Evolutionary conservation across 805 yeast genomes (phyloP).

Genomic region (Lipomyces chichibuensis): DNA sequence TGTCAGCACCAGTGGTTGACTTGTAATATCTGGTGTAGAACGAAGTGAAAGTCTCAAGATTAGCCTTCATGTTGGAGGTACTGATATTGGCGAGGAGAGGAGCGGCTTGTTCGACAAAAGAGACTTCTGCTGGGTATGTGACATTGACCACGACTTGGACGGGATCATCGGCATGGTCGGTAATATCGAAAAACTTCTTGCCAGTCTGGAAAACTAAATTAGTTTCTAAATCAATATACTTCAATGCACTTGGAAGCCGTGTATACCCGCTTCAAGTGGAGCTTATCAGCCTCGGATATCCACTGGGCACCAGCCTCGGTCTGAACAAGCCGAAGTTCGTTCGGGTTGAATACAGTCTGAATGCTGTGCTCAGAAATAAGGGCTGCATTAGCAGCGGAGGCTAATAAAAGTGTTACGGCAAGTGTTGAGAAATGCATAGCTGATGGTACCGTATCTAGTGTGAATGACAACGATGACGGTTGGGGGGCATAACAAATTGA

Average conservation of each 20-base stretch:
- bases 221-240: neutral
- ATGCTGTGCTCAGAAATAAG: slow-evolving; percentile 26
- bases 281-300: slow-evolving; percentile 51
- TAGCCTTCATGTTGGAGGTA: slow-evolving; percentile 52
- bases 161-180: slow-evolving; percentile 13
- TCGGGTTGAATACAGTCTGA: slow-evolving; percentile 26
- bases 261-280: slow-evolving; percentile 46
- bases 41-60: slow-evolving; percentile 64
- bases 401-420: slow-evolving; percentile 8
- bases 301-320: slow-evolving; percentile 33
- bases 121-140: slow-evolving; percentile 56
- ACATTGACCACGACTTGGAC: slow-evolving; percentile 41
- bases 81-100: slow-evolving; percentile 52
- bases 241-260: neutral
- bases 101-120: slow-evolving; percentile 48
- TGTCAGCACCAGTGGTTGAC: slow-evolving; percentile 66
- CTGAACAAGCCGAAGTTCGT: slow-evolving; percentile 33
- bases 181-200: slow-evolving; percentile 35
- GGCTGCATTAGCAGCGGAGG: slow-evolving; percentile 25
- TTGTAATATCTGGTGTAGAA: slow-evolving; percentile 79
- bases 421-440: slow-evolving; percentile 26
- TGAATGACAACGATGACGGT: neutral
- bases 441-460: neutral
- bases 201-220: slow-evolving; percentile 21
- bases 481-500: no score